Conservation (phyloP, 352 stramenopile genomes). For the Chrysophaeum taylorii region DNA sequence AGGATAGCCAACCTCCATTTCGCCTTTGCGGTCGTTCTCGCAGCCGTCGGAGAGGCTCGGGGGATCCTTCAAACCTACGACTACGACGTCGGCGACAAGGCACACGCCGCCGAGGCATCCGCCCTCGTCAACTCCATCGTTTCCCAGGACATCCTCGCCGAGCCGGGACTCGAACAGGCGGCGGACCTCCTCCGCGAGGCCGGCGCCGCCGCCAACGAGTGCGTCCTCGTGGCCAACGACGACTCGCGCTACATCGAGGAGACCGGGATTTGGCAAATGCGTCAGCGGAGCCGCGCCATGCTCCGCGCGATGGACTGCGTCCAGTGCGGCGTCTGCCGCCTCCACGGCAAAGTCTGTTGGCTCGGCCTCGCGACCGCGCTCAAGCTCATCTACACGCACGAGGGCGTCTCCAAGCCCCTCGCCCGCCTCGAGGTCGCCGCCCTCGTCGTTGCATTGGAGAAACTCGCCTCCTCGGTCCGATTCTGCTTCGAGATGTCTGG, state of each 20-base stretch:
- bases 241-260: background rate
- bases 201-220: background rate
- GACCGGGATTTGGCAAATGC: constrained; percentile 11
- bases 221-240: background rate
- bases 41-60: background rate
- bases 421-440: constrained; percentile 49
- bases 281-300: constrained; percentile 41
- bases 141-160: background rate
- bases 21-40: background rate
- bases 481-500: constrained; percentile 6
- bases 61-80: background rate
- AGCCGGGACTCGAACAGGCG: background rate
- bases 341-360: constrained; percentile 50
- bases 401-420: constrained; percentile 28
- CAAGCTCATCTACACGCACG: constrained; percentile 43
- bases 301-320: constrained; percentile 49
- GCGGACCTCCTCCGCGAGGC: background rate
- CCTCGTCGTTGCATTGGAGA: constrained; percentile 45
- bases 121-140: background rate
- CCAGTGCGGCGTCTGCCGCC: constrained; percentile 41
- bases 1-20: background rate
- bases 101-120: background rate
- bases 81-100: background rate
- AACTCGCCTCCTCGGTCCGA: constrained; percentile 44
- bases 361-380: constrained; percentile 54